Evolutionary conservation across 2,329 filamentous ascomycete genomes (phyloP), one percentile per base, ranked within the genome.

Genomic region (Penicillium brevicompactum): DNA sequence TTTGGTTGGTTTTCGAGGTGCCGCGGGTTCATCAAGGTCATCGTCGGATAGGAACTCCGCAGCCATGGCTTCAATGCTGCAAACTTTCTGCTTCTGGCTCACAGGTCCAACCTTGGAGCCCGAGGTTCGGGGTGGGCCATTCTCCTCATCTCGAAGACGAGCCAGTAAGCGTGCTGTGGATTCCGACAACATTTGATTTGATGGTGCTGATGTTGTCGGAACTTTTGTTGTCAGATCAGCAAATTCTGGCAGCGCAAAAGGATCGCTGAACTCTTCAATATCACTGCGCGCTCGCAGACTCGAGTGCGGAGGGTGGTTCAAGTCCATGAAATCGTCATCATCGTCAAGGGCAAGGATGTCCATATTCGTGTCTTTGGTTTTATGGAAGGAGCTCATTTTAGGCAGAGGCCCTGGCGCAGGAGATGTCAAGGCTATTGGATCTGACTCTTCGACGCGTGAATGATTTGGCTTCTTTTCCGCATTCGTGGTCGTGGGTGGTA

Each of bases 11-110:
- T 70, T 80, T 41, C 58, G 64, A n/a, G 64, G 53, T 41, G 76
- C 70, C 5, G 63, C 62, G 21, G 83, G 70, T 24, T 82, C 80
- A 1, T 82, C 81, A 5, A 86, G 30, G 4, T 69, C 65, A 52
- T 67, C 66, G 51, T 66, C 68, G 13, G 64, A 62, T 4, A 65
- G 22, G 21, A 56, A 50, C 5, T 66, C 54, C 16, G 7, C 64
- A 51, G 1, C 53, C 45, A 8, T 51, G 24, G 18, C 37, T 43
- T 14, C 40, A 49, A 42, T 46, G 18, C 16, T 42, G 24, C 18
- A 40, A 31, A 11, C 52, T 47, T 56, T 55, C 27, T 60, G 58
- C 34, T 63, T 59, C 18, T 45, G 22, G 47, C 51, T 3, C 11
- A 11, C 31, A n/a, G 44, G 1, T n/a, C 50, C 59, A 45, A 14